Percentiles rank a stretch among this genome's conserved stretches.
Evolutionary conservation across 2,329 filamentous ascomycete genomes (phyloP).

Genomic region (Gnomoniopsis smithogilvyi): DNA sequence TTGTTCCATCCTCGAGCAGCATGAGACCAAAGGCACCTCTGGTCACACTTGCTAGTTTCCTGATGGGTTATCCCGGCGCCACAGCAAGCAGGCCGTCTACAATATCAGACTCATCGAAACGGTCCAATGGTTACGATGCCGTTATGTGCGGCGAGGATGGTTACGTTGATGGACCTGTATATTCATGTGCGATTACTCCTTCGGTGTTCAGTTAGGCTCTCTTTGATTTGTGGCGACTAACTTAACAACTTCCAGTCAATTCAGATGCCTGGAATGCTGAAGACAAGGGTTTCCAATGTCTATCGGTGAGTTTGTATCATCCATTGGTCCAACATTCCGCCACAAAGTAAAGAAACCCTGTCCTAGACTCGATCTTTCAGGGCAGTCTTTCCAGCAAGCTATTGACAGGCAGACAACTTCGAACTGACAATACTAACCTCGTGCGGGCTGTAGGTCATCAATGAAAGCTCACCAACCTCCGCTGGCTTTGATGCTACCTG

Average conservation of each 20-base stretch:
- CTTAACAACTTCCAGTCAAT: conserved; percentile 21
- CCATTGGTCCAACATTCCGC: background rate
- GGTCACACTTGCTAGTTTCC: conserved; percentile 11
- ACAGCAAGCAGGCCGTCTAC: background rate
- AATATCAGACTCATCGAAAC: background rate
- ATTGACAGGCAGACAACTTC: background rate
- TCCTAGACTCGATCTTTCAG: background rate
- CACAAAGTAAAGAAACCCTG: background rate
- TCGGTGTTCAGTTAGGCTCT: too few relatives aligned
- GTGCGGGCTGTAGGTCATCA: conserved; percentile 8
- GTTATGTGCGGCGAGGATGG: conserved; percentile 26
- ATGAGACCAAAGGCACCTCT: background rate
- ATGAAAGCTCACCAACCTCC: conserved; percentile 7
- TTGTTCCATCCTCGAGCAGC: background rate
- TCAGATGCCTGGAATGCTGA: conserved; percentile 31
- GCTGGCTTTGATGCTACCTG: conserved; percentile 30
- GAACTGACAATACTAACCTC: background rate
- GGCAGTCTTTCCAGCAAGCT: background rate
- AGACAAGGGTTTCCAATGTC: conserved; percentile 26
- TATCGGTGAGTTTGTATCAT: conserved; percentile 23
- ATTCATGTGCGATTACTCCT: conserved; percentile 6
- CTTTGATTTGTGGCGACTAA: background rate
- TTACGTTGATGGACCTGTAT: conserved; percentile 17
- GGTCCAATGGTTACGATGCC: conserved; percentile 24
- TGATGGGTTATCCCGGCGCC: conserved; percentile 16